Percentiles rank a stretch among this genome's conserved stretches.
These are phyloP conservation scores for Diaporthe nobilis DNA, from an alignment of 2,329 filamentous ascomycete genomes.

Conservation along the genomic window DNA sequence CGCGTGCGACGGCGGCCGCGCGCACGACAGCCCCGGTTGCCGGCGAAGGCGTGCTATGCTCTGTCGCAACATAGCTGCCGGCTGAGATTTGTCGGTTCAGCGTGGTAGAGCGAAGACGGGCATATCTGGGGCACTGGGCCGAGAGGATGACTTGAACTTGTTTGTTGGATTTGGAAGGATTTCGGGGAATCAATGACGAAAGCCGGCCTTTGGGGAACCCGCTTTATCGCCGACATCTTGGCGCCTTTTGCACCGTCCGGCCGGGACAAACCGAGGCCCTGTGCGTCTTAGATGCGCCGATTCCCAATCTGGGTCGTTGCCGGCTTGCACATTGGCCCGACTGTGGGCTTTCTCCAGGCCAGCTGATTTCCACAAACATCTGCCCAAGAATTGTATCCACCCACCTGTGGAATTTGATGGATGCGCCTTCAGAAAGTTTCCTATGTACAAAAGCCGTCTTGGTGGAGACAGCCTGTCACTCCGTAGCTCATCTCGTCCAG, in stretches of 20 bases:
- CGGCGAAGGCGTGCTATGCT: constrained; percentile 40
- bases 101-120: background rate
- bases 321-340: constrained; percentile 2
- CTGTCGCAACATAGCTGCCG: constrained; percentile 42
- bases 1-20: constrained; percentile 12
- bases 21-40: constrained; percentile 22
- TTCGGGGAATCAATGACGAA: constrained; percentile 24
- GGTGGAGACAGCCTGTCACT: background rate
- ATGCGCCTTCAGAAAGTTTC: background rate
- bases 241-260: background rate
- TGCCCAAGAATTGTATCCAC: background rate
- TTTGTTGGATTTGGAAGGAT: constrained; percentile 1
- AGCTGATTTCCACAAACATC: background rate
- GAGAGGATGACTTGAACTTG: background rate
- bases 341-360: background rate
- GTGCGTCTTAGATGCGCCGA: background rate
- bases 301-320: background rate
- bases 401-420: background rate
- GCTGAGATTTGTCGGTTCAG: constrained; percentile 12
- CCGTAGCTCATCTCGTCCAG: background rate
- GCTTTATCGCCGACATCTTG: constrained; percentile 18
- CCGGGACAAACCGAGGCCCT: constrained; percentile 19
- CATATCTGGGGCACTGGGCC: constrained; percentile 21
- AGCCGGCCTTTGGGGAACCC: constrained; percentile 9
- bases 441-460: background rate